These are phyloP conservation scores for Hysterangium stoloniferum DNA, from an alignment of 768 basidiomycete species.

Conservation along the genomic window DNA sequence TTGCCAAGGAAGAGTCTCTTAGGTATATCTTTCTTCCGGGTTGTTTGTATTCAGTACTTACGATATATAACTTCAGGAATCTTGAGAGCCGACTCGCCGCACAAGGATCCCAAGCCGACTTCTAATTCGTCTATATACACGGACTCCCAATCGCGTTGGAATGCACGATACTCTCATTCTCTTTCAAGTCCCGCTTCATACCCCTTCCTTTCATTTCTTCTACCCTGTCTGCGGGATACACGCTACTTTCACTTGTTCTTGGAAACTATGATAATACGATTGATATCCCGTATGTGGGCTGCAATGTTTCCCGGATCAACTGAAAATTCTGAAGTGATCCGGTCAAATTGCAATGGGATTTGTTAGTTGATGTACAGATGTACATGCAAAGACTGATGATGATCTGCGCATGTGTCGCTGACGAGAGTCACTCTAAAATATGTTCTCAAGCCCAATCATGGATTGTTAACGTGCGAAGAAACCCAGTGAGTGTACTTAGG, in stretches of 20 bases:
- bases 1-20: slow-evolving; percentile 94
- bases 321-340: no score
- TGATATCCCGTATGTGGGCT: neutral
- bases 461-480: no score
- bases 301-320: no score
- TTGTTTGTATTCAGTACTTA: neutral
- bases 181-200: slow-evolving; percentile 6
- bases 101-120: slow-evolving; percentile 76
- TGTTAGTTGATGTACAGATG: no score
- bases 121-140: slow-evolving; percentile 38
- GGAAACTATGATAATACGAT: neutral
- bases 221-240: neutral
- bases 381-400: no score
- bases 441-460: no score
- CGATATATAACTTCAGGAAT: slow-evolving; percentile 42
- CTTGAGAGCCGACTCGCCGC: slow-evolving; percentile 86
- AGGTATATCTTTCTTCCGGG: slow-evolving; percentile 38
- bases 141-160: slow-evolving; percentile 2
- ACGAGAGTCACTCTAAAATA: no score
- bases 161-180: no score
- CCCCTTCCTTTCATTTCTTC: slow-evolving; percentile 2
- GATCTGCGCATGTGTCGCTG: no score
- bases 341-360: no score
- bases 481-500: no score
- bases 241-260: neutral